Evolutionary conservation across 768 basidiomycete species (phyloP).

Genomic region (Nidularia pulvinata): DNA sequence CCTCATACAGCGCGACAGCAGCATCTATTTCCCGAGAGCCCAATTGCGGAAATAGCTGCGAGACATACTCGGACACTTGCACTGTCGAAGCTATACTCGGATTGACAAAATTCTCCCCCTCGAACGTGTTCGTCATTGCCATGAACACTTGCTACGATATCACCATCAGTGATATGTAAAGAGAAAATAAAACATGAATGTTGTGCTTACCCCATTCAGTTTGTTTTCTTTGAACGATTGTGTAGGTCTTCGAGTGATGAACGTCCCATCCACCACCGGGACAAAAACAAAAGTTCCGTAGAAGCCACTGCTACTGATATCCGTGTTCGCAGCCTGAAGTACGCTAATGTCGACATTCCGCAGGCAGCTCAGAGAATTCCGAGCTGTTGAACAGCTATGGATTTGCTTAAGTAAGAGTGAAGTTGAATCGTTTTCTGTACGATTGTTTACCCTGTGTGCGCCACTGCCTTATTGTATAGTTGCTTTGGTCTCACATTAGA

Average conservation of each 20-base stretch:
- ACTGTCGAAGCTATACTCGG: conserved; percentile 17
- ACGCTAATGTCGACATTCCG: neutral
- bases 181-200: neutral
- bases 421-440: neutral
- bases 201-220: neutral
- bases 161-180: neutral
- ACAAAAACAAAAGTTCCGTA: neutral
- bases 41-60: conserved; percentile 35
- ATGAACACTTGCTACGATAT: conserved; percentile 27
- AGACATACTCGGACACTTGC: conserved; percentile 24
- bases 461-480: neutral
- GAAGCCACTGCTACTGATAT: neutral
- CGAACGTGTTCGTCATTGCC: conserved; percentile 33
- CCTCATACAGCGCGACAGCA: conserved; percentile 21
- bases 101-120: conserved; percentile 38
- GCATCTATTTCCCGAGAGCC: conserved; percentile 15
- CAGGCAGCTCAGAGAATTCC: neutral
- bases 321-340: neutral
- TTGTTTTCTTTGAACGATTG: neutral
- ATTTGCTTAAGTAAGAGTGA: neutral
- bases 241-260: neutral
- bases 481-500: neutral
- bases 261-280: neutral
- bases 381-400: neutral
- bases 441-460: neutral